These are phyloP conservation scores for Tirmania nivea DNA, from an alignment of 495 filamentous ascomycete genomes.

Conservation along the genomic window DNA sequence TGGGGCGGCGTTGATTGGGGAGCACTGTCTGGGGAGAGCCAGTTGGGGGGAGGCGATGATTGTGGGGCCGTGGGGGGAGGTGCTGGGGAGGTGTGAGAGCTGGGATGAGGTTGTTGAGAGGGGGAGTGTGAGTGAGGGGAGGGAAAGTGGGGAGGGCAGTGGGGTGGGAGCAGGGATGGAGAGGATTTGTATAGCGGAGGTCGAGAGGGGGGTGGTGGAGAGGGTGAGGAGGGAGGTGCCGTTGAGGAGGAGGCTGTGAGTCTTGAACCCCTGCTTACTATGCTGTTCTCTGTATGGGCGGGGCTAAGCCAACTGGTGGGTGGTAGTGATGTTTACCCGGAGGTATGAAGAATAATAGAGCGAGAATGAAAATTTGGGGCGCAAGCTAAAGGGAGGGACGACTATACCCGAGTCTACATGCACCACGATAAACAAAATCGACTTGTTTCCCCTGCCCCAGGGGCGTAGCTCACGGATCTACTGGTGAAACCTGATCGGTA, in stretches of 20 bases:
- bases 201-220: constrained; percentile 21
- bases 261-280: background rate
- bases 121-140: too few species aligned
- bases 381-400: too few species aligned
- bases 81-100: constrained; percentile 31
- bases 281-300: too few species aligned
- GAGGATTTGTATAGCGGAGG: constrained; percentile 24
- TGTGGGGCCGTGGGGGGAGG: constrained; percentile 67
- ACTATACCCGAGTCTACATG: too few species aligned
- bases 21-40: constrained; percentile 53
- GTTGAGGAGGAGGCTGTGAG: constrained; percentile 24
- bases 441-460: too few species aligned
- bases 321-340: constrained; percentile 10
- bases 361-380: too few species aligned
- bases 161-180: constrained; percentile 25
- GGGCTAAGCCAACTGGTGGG: background rate
- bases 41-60: constrained; percentile 86
- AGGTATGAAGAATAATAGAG: too few species aligned
- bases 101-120: constrained; percentile 22
- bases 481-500: too few species aligned
- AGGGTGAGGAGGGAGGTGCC: constrained; percentile 25
- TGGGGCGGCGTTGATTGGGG: constrained; percentile 65
- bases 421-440: too few species aligned
- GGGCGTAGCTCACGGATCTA: too few species aligned
- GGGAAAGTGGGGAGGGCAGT: constrained; percentile 25